Evolutionary conservation across 179 eudicot genomes (phyloP).

Genomic region (Pouteria campechiana): DNA sequence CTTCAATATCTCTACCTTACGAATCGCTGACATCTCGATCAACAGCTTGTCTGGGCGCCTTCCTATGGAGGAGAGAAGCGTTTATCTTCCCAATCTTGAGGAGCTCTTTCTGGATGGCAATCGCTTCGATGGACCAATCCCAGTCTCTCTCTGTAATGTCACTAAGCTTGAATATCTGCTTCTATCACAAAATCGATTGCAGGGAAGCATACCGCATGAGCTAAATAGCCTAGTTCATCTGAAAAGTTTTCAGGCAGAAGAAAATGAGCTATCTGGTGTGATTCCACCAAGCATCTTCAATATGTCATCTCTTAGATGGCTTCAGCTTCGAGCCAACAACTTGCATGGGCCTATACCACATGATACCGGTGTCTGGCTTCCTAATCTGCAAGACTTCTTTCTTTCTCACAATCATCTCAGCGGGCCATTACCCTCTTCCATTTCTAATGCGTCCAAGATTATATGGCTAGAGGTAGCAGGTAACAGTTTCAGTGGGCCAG

Average conservation of each 20-base stretch:
- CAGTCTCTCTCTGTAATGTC: neutral
- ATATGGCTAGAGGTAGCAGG: neutral
- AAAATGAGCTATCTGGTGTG: conserved; percentile 7
- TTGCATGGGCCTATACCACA: conserved; percentile 10
- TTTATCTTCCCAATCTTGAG: conserved; percentile 1
- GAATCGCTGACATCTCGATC: neutral
- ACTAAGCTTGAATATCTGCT: conserved; percentile 2
- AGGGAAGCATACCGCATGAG: conserved; percentile 10
- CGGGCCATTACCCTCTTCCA: too few species aligned
- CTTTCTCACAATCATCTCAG: too few species aligned
- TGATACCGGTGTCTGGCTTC: neutral
- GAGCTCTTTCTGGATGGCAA: neutral
- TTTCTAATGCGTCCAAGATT: conserved; percentile 4
- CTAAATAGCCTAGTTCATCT: conserved; percentile 6
- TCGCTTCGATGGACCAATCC: neutral
- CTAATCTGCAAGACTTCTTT: too few species aligned
- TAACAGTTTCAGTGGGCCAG: conserved; percentile 5
- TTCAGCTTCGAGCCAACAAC: conserved; percentile 1
- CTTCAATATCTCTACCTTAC: conserved; percentile 18
- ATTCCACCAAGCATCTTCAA: conserved; percentile 8
- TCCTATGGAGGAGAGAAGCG: conserved; percentile 1
- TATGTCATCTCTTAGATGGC: conserved; percentile 6
- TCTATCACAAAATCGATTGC: conserved; percentile 13
- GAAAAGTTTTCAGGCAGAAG: neutral
- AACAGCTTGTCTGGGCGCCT: conserved; percentile 13